A percentile compares a stretch with the other conserved stretches of the same genome.
These are phyloP conservation scores for Tetrapisispora namnaoensis DNA, from an alignment of 805 yeast species.

Conservation along the genomic window DNA sequence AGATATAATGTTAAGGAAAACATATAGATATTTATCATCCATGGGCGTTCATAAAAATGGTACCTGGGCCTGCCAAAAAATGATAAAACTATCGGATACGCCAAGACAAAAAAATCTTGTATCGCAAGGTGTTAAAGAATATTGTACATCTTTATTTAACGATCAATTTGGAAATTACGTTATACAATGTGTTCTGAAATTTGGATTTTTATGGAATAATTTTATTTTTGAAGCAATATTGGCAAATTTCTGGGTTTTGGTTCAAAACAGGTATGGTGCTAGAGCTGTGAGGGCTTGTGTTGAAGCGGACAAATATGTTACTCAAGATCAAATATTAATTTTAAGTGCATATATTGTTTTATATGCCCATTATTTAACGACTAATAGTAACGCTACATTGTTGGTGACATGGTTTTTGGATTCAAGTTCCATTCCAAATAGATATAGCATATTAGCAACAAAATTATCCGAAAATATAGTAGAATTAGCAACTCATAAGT, in stretches of 20 bases:
- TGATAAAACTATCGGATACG: conserved; percentile 64
- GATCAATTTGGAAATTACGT: conserved; percentile 98
- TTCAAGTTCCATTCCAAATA: conserved; percentile 57
- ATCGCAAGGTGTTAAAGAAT: conserved; percentile 62
- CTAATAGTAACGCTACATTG: conserved; percentile 80
- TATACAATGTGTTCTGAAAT: conserved; percentile 85
- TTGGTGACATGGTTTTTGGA: conserved; percentile 92
- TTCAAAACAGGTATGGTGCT: conserved; percentile 88
- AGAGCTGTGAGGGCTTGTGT: conserved; percentile 89
- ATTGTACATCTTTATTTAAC: conserved; percentile 73
- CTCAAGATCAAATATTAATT: conserved; percentile 57
- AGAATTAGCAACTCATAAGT: conserved; percentile 63
- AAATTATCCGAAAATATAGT: conserved; percentile 53
- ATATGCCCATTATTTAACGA: conserved; percentile 68
- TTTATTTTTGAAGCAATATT: conserved; percentile 79
- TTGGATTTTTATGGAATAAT: conserved; percentile 80
- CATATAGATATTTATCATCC: conserved; percentile 74
- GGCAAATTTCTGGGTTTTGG: conserved; percentile 67
- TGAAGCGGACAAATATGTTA: conserved; percentile 58
- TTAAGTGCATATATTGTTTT: conserved; percentile 70
- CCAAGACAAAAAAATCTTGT: conserved; percentile 57
- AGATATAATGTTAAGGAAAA: conserved; percentile 67
- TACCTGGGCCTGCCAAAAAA: conserved; percentile 98
- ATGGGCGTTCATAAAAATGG: conserved; percentile 96
- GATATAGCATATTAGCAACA: conserved; percentile 57